Evolutionary conservation across 164 flowering plant species (phyloP), one percentile per base, ranked within the genome.

Genomic region (Liquidambar formosana): DNA sequence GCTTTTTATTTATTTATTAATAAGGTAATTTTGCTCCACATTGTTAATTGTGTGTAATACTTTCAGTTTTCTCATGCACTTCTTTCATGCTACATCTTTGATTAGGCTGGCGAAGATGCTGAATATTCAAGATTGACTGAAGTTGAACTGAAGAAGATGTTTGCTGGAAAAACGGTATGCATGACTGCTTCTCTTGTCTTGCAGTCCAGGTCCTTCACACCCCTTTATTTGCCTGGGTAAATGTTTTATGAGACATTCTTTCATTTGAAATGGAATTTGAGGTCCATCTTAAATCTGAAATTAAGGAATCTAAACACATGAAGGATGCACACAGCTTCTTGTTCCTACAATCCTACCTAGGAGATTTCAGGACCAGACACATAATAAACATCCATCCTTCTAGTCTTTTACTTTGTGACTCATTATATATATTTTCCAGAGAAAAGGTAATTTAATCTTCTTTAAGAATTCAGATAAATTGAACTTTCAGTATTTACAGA

Each of bases 141-240:
- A 72, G 95, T 93, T 66, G 95, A 93, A 76, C 85, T 93, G 63
- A 88, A 78, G 83, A 91, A 80, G 80, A 73, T 93, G 75, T 91
- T 93, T 59, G 58, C 79, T 5, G 77, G 79, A 48, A 88, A 73
- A 78, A 75, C 44, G 80, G 97, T 93, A 78, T 5, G 75, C 57
- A 43, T 46, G 11, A 10, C 44, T 57, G 10, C 38, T 64, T 62
- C 19, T 22, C 13, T 28, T 23, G 18, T 26, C 27, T 38, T 15
- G n/a, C 12, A 5, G 10, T 6, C n/a, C n/a, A n/a, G n/a, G n/a
- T n/a, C n/a, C n/a, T n/a, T n/a, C n/a, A n/a, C n/a, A n/a, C 38
- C 5, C 14, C 33, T n/a, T 26, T n/a, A 53, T 25, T 53, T 19
- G 25, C 25, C 57, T 53, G 8, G 4, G 57, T 52, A n/a, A 18